Evolutionary conservation across 306 rosid genomes (phyloP).

Genomic region (Glycyrrhiza uralensis): DNA sequence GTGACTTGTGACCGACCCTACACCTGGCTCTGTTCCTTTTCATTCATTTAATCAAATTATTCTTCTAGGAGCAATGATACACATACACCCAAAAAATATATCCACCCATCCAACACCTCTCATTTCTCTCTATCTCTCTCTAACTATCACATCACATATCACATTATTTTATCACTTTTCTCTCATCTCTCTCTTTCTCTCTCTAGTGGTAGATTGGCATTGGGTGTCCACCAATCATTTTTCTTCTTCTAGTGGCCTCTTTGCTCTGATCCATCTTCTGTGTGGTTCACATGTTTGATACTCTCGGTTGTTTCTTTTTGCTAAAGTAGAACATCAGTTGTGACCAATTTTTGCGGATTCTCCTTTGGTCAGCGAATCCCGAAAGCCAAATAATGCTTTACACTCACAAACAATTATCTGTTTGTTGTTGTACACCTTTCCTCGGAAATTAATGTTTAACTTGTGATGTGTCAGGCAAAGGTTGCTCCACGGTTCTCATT

Average conservation of each 20-base stretch:
- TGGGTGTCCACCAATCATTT: no score
- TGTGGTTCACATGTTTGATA: conserved; percentile 10
- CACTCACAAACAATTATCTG: not conserved
- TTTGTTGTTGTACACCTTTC: not conserved
- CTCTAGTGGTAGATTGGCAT: no score
- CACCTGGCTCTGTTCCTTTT: not conserved
- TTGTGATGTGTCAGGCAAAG: conserved; percentile 34
- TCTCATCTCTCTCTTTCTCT: no score
- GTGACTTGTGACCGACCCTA: not conserved
- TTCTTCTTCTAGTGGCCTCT: no score
- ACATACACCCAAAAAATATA: no score
- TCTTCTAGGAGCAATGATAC: no score
- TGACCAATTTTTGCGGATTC: not conserved
- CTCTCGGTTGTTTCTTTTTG: not conserved
- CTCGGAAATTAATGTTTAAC: not conserved
- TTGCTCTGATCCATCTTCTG: not conserved
- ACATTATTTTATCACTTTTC: no score
- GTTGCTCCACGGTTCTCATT: conserved; percentile 68
- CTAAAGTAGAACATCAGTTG: not conserved
- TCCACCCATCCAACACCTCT: no score
- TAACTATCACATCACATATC: no score
- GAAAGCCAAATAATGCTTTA: not conserved
- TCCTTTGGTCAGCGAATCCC: not conserved
- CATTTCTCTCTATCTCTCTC: no score
- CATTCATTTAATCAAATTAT: no score